phyloP scores from a whole-genome alignment of 257 asterid genomes.

The Nicotiana noctiflora region DNA sequence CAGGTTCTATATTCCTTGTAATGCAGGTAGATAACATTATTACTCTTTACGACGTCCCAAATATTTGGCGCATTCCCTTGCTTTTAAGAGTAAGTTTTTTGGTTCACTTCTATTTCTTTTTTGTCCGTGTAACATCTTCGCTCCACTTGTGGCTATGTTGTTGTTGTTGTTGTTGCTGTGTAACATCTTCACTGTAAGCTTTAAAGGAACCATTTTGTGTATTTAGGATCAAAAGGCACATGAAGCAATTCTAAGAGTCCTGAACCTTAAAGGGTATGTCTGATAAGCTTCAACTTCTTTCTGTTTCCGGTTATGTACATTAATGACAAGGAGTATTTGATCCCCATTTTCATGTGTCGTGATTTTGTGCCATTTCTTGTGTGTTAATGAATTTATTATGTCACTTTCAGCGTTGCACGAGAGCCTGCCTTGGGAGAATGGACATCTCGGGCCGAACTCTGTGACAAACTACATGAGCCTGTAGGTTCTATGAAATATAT shows the following conservation, averaged over 20 bases:
- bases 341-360: not conserved
- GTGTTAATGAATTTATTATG: not conserved
- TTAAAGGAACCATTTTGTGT: constrained; percentile 2
- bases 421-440: constrained; percentile 71
- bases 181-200: not conserved
- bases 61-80: constrained; percentile 86
- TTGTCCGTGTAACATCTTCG: too few relatives aligned
- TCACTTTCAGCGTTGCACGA: constrained; percentile 39
- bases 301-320: too few relatives aligned
- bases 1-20: constrained; percentile 1
- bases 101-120: not conserved
- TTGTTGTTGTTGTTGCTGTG: too few relatives aligned
- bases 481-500: constrained; percentile 37
- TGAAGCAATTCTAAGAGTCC: constrained; percentile 77
- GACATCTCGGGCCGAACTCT: constrained; percentile 73
- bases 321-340: constrained; percentile 1
- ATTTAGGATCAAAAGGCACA: constrained; percentile 87
- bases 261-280: constrained; percentile 63
- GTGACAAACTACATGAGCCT: constrained; percentile 55
- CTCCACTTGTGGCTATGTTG: too few relatives aligned
- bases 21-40: constrained; percentile 60
- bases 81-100: constrained; percentile 57
- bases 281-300: constrained; percentile 11
- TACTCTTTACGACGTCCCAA: constrained; percentile 75
- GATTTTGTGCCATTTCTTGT: not conserved